Conservation (phyloP, 2,329 filamentous ascomycete species). For the Fusarium chlamydosporum region DNA sequence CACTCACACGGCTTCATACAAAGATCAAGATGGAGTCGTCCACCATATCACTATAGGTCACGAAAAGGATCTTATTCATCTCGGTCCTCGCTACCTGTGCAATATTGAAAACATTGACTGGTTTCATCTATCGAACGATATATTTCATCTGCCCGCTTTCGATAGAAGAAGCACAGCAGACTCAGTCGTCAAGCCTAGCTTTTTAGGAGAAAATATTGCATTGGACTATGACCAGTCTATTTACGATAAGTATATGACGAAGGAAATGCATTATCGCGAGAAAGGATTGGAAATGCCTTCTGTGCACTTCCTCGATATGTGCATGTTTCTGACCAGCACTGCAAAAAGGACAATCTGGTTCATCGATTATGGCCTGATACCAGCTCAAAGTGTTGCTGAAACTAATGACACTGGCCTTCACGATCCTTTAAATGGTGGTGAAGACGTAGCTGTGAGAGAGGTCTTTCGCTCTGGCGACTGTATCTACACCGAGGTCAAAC, state of each 20-base stretch:
- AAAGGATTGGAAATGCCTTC: neutral
- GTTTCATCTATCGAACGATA: neutral
- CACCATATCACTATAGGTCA: conserved; percentile 27
- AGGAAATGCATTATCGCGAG: neutral
- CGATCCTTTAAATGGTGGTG: too few relatives aligned
- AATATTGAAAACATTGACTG: conserved; percentile 4
- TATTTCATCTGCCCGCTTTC: conserved; percentile 6
- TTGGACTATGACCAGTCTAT: conserved; percentile 30
- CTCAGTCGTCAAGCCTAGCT: neutral
- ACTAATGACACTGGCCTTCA: accelerated
- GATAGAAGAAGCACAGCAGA: neutral
- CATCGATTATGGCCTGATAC: conserved; percentile 18
- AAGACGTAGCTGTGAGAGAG: neutral
- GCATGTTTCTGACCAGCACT: neutral
- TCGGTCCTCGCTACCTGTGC: conserved; percentile 12
- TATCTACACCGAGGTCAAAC: conserved; percentile 17
- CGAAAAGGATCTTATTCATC: conserved; percentile 17
- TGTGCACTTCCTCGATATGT: conserved; percentile 7
- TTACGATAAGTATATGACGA: neutral
- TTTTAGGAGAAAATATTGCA: conserved; percentile 25
- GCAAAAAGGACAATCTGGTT: conserved; percentile 22
- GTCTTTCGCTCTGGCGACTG: conserved; percentile 17
- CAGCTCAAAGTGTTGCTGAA: accelerated
- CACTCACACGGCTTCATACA: conserved; percentile 25
- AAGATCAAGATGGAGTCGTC: neutral